phyloP scores from a whole-genome alignment of 805 yeast genomes.

The Hanseniaspora hatyaiensis region DNA sequence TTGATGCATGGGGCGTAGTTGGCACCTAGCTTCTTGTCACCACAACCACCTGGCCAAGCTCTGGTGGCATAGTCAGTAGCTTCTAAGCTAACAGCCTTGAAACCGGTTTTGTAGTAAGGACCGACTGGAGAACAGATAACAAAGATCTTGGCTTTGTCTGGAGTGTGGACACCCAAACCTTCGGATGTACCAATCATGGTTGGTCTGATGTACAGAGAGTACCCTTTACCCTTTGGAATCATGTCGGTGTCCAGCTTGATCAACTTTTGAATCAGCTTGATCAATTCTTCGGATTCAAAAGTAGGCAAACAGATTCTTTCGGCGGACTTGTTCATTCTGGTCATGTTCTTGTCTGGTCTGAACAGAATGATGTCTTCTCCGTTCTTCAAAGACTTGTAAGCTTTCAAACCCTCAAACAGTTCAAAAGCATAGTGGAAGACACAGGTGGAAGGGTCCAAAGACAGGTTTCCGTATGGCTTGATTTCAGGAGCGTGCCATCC shows the following conservation, averaged over 20 bases:
- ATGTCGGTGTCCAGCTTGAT: constrained; percentile 62
- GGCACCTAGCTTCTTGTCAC: constrained; percentile 92
- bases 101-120: constrained; percentile 88
- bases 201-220: constrained; percentile 86
- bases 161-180: constrained; percentile 76
- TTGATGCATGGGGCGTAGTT: constrained; percentile 92
- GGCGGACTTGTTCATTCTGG: constrained; percentile 78
- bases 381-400: constrained; percentile 57
- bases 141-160: constrained; percentile 68
- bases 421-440: constrained; percentile 94
- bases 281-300: constrained; percentile 67
- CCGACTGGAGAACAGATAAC: constrained; percentile 95
- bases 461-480: constrained; percentile 66
- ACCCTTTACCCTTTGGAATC: constrained; percentile 79
- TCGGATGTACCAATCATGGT: constrained; percentile 88
- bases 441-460: constrained; percentile 75
- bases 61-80: constrained; percentile 94
- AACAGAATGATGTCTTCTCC: constrained; percentile 53
- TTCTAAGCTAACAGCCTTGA: constrained; percentile 87
- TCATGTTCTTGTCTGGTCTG: constrained; percentile 88
- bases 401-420: constrained; percentile 91
- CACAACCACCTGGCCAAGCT: constrained; percentile 99
- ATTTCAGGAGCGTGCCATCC: constrained; percentile 92
- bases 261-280: constrained; percentile 63
- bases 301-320: constrained; percentile 80